phyloP scores from a whole-genome alignment of 2,329 filamentous ascomycete genomes.

The Xylariaceae sp. region DNA sequence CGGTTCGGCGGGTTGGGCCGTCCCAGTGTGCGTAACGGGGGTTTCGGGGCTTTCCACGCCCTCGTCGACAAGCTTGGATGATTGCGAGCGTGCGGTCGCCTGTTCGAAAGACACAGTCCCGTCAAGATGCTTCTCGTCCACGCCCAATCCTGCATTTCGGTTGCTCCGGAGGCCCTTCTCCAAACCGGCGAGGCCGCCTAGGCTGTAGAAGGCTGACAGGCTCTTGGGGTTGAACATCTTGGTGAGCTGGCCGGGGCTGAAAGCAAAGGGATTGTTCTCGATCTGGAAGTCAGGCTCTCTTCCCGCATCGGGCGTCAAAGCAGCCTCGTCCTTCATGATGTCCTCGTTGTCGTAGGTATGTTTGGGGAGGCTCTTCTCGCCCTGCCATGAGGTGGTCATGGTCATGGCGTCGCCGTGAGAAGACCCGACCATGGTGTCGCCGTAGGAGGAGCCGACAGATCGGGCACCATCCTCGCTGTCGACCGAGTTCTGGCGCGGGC shows the following conservation, averaged over 20 bases:
- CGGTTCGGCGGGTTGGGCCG: constrained; percentile 8
- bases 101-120: constrained; percentile 67
- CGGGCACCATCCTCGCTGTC: constrained; percentile 58
- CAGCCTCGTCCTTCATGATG: constrained; percentile 58
- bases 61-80: constrained; percentile 27
- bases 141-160: constrained; percentile 63
- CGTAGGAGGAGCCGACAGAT: constrained; percentile 42
- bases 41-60: constrained; percentile 17
- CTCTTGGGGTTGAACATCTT: constrained; percentile 90
- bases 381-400: constrained; percentile 35
- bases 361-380: constrained; percentile 24
- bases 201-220: constrained; percentile 67
- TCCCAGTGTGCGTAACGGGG: constrained; percentile 12
- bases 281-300: constrained; percentile 70
- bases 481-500: constrained; percentile 61
- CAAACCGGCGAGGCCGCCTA: constrained; percentile 71
- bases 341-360: constrained; percentile 37
- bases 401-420: constrained; percentile 56
- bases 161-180: constrained; percentile 73
- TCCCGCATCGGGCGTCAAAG: constrained; percentile 67
- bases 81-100: constrained; percentile 37
- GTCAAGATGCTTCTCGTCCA: constrained; percentile 62
- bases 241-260: constrained; percentile 71
- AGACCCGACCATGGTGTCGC: too few species aligned
- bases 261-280: constrained; percentile 77